Conservation (phyloP, 192 early-diverging fungal genomes). For the Mortierella claussenii region DNA sequence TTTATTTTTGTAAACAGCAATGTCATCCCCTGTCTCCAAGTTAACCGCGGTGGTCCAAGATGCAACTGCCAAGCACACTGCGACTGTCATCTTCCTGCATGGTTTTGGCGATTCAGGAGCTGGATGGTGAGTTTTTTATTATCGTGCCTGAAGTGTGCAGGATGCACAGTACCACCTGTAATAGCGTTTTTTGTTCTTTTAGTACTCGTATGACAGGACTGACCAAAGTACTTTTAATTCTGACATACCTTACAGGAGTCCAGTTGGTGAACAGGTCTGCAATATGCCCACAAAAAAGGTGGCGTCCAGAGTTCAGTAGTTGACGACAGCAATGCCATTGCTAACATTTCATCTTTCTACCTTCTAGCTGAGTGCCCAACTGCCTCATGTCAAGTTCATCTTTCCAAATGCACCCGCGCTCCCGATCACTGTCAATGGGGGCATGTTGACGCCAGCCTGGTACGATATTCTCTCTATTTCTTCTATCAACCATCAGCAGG, state of each 20-base stretch:
- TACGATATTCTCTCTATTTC: conserved; percentile 79
- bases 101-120: conserved; percentile 71
- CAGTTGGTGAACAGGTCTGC: conserved; percentile 35
- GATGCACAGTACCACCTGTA: background rate
- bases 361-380: conserved; percentile 63
- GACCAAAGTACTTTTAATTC: background rate
- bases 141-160: background rate
- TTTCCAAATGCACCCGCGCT: conserved; percentile 83
- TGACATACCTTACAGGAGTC: conserved; percentile 12
- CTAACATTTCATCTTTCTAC: conserved; percentile 6
- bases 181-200: background rate
- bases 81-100: conserved; percentile 66
- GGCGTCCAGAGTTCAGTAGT: background rate
- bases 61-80: conserved; percentile 59
- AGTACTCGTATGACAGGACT: background rate
- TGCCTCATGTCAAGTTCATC: conserved; percentile 92
- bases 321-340: background rate
- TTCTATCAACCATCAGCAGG: conserved; percentile 64
- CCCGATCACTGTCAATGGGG: conserved; percentile 83
- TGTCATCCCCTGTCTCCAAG: conserved; percentile 13
- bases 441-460: conserved; percentile 90
- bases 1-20: background rate
- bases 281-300: background rate
- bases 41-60: conserved; percentile 55
- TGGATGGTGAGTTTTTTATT: conserved; percentile 58